These are phyloP conservation scores for Apiotrichum laibachii DNA, from an alignment of 1,284 basidiomycete species.

Conservation along the genomic window DNA sequence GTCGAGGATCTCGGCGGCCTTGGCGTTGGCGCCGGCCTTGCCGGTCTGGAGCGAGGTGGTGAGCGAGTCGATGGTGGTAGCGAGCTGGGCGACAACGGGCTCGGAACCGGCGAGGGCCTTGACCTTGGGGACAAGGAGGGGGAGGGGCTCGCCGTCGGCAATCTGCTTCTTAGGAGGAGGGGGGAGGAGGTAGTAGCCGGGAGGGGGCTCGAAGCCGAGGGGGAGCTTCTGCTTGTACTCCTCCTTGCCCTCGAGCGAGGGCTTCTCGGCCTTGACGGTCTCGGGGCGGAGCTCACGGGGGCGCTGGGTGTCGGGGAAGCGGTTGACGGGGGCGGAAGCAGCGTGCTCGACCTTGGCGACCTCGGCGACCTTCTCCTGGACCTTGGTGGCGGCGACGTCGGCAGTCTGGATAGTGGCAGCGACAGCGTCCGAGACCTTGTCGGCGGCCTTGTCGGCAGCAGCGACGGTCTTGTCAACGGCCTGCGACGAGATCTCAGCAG, in stretches of 20 bases:
- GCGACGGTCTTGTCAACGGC: slow-evolving; percentile 25
- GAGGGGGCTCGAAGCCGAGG: slow-evolving; percentile 85
- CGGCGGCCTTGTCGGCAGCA: slow-evolving; percentile 8
- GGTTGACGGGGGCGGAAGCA: slow-evolving; percentile 10
- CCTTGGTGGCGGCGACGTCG: neutral
- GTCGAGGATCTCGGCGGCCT: slow-evolving; percentile 57
- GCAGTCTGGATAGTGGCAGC: slow-evolving; percentile 6
- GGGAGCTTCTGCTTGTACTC: slow-evolving; percentile 74
- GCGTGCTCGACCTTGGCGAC: slow-evolving; percentile 22
- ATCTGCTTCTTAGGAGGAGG: slow-evolving; percentile 29
- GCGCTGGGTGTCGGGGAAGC: slow-evolving; percentile 31
- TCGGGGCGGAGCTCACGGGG: slow-evolving; percentile 46
- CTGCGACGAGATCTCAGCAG: slow-evolving; percentile 25
- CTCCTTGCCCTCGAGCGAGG: slow-evolving; percentile 51
- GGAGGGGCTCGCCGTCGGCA: slow-evolving; percentile 54
- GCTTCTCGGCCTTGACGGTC: slow-evolving; percentile 45
- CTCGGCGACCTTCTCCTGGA: slow-evolving; percentile 17
- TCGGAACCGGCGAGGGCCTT: slow-evolving; percentile 71
- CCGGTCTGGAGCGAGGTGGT: slow-evolving; percentile 70
- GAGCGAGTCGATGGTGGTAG: slow-evolving; percentile 88
- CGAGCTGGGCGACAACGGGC: slow-evolving; percentile 87
- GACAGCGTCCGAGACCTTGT: slow-evolving; percentile 27
- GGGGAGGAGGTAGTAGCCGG: slow-evolving; percentile 63
- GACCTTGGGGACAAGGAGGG: slow-evolving; percentile 77
- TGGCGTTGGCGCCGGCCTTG: slow-evolving; percentile 63